These are phyloP conservation scores for Arachnomyces sp. DNA, from an alignment of 2,329 filamentous ascomycete genomes.

Conservation along the genomic window DNA sequence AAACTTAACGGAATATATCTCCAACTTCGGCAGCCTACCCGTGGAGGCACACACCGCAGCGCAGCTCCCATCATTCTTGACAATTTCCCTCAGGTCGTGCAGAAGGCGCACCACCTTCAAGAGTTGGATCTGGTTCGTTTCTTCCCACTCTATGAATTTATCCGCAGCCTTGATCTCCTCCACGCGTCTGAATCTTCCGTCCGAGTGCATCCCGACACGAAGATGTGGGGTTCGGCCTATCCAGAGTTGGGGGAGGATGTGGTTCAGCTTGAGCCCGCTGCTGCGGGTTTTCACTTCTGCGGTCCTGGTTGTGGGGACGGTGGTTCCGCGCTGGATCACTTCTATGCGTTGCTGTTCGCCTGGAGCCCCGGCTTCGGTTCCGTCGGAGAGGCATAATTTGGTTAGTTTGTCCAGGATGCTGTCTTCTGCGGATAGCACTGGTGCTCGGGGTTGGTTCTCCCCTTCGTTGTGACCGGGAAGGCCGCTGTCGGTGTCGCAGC, in stretches of 20 bases:
- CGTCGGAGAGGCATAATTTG: too few species aligned
- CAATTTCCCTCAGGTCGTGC: conserved; percentile 10
- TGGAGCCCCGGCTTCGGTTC: too few species aligned
- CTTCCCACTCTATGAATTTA: conserved; percentile 12
- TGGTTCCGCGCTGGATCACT: conserved; percentile 8
- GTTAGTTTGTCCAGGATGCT: not conserved
- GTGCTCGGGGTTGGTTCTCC: too few species aligned
- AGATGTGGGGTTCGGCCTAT: conserved; percentile 17
- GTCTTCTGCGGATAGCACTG: not conserved
- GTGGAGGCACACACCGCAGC: too few species aligned
- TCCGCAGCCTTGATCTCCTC: conserved; percentile 1
- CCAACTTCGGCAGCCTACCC: too few species aligned
- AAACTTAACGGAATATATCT: too few species aligned
- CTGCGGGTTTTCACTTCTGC: conserved; percentile 16
- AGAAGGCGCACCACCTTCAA: conserved; percentile 13
- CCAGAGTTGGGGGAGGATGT: conserved; percentile 17
- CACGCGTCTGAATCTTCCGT: conserved; percentile 11
- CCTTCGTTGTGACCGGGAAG: too few species aligned
- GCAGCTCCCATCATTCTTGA: not conserved
- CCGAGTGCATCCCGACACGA: conserved; percentile 11
- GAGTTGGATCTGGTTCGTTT: conserved; percentile 5
- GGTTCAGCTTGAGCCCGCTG: not conserved
- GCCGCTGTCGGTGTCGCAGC: conserved; percentile 6
- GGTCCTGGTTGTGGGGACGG: conserved; percentile 10
- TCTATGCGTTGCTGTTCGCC: too few species aligned